These are phyloP conservation scores for Solanum piurae DNA, from an alignment of 257 asterid genomes.

Conservation along the genomic window DNA sequence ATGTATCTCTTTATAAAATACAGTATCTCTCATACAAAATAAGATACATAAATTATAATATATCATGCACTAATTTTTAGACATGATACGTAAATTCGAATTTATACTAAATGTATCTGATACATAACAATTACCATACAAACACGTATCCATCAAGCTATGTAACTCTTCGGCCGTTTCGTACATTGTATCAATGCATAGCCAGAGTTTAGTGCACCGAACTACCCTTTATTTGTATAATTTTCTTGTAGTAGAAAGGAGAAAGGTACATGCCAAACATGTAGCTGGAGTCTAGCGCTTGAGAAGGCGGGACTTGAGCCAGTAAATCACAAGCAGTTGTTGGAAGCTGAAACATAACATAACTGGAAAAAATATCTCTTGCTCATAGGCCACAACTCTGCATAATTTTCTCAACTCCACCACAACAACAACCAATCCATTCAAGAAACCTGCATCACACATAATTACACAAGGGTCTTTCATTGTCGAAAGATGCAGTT, in stretches of 20 bases:
- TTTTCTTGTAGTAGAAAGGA: neutral
- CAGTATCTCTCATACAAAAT: too few species aligned
- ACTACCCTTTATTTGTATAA: neutral
- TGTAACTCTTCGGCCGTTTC: too few species aligned
- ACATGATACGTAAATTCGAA: too few species aligned
- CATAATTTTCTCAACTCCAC: conserved; percentile 32
- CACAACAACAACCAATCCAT: conserved; percentile 75
- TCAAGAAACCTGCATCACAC: conserved; percentile 49
- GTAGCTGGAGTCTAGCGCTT: conserved; percentile 55
- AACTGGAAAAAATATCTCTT: conserved; percentile 24
- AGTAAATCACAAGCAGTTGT: conserved; percentile 45
- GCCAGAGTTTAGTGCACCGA: neutral
- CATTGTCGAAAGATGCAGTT: neutral
- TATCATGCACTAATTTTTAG: too few species aligned
- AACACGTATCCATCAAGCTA: too few species aligned
- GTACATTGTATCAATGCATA: too few species aligned
- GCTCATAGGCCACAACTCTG: conserved; percentile 16
- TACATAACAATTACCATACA: too few species aligned
- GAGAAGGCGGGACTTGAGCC: conserved; percentile 44
- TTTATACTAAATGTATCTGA: too few species aligned
- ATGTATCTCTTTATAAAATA: too few species aligned
- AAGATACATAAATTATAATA: too few species aligned
- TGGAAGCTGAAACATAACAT: conserved; percentile 48
- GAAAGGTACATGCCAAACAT: neutral
- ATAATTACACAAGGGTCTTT: neutral